Evolutionary conservation across 352 stramenopile genomes (phyloP), one percentile per base, ranked within the genome.

Genomic region (Globisporangium camurandrum): DNA sequence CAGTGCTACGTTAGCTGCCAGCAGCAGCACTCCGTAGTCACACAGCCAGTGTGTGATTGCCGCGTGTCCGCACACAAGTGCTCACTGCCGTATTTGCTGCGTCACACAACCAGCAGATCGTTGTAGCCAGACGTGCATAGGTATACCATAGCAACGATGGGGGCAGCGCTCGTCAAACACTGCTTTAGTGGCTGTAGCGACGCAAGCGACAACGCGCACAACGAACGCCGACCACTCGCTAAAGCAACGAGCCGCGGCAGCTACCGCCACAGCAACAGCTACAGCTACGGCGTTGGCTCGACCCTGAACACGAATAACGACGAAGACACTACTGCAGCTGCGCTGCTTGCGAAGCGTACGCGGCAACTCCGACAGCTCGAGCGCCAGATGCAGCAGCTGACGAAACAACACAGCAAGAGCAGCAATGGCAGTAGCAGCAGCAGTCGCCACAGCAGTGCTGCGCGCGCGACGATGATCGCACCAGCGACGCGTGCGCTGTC

Each of bases 151-250:
- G 24, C 23, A 8, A 46, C 19, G 11, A 74, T 74, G 65, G 65
- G 65, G 7, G 65, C 65, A 9, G 61, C 65, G 10, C 51, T 74
- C 33, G 62, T 67, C 40, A 74, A 70, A 56, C 49, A 40, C 19
- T 74, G 65, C 55, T 67, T 74, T 30, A 37, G 31, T 3, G 52
- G 43, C 47, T 57, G 59, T 31, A 36, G 51, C 50, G 40, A 34
- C 22, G 33, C 41, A 22, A 46, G 37, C 37, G 47, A 46, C 4
- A 30, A 24, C 12, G n/a, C 6, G 27, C 44, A 50, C 31, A 39
- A 34, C 16, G 11, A 26, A n/a, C 28, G 48, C 14, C 33, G n/a
- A 30, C 9, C 20, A 26, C 30, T 34, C 46, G 19, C 26, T 6
- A n/a, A 27, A 9, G 40, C 39, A 28, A 49, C 34, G 39, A 23